Evolutionary conservation across 192 early-diverging fungal species (phyloP).

Genomic region (Mortierella alpina): DNA sequence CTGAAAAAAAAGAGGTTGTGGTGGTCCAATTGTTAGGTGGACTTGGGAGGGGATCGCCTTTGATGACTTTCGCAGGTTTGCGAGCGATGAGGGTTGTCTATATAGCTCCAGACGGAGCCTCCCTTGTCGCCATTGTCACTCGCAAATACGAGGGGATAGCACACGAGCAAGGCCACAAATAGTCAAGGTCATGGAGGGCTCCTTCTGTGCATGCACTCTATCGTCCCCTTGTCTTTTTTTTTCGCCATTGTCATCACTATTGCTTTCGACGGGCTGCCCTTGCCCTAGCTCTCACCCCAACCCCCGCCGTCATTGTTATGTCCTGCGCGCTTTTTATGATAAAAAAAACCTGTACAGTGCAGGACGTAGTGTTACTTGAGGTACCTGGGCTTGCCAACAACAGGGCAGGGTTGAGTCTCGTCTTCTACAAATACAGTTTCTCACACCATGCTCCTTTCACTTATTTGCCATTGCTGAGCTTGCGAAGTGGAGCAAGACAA

Average conservation of each 20-base stretch:
- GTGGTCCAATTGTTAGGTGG: neutral
- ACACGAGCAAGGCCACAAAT: neutral
- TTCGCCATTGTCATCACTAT: neutral
- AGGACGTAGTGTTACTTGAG: too few species aligned
- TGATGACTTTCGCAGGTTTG: neutral
- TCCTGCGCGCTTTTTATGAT: slow-evolving; percentile 1
- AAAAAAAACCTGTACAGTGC: too few species aligned
- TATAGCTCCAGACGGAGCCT: too few species aligned
- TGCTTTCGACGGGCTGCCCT: neutral
- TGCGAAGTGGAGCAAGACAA: too few species aligned
- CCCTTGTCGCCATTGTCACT: too few species aligned
- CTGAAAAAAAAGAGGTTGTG: neutral
- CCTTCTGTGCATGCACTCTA: neutral
- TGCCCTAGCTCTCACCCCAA: slow-evolving; percentile 16
- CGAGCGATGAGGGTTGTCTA: neutral
- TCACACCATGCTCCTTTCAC: too few species aligned
- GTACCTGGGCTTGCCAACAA: too few species aligned
- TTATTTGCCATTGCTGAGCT: too few species aligned
- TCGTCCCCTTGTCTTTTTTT: slow-evolving; percentile 3
- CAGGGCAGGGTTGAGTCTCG: neutral
- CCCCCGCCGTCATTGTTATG: slow-evolving; percentile 7
- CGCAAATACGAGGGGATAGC: neutral
- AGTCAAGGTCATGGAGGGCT: neutral
- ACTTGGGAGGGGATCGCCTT: neutral
- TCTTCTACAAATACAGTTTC: neutral